Evolutionary conservation across 257 asterid species (phyloP), one percentile per base, ranked within the genome.

Genomic region (Solanum bukasovii): DNA sequence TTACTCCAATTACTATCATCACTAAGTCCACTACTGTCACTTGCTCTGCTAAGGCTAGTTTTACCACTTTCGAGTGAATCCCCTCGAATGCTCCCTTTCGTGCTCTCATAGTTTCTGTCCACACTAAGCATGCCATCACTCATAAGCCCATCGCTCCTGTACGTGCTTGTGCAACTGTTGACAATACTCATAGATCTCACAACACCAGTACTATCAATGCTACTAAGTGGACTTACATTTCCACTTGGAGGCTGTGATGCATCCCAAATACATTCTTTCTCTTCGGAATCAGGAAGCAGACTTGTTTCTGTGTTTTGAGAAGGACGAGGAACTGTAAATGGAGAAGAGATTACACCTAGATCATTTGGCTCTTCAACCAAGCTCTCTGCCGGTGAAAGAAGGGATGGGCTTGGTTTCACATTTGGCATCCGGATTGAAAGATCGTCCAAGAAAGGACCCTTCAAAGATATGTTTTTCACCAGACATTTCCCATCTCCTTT

Each of bases 1-100:
- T 90, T 91, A 85, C 94, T 93, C 94, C 94, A 93, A 88, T 87
- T 90, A 87, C 94, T 93, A 38, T 91, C 94, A 89, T 93, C 93
- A 34, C 94, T 93, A 52, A 93, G 91, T 37, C 93, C 92, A 70
- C 93, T 93, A 89, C 93, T 93, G 86, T 91, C 91, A 87, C 94
- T 93, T 71, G 92, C 90, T 46, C 92, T 88, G 88, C 94, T 89
- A 74, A 87, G 90, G 89, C 94, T 92, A 65, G 93, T 89, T 88
- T 91, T 90, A 34, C 88, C 93, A 89, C 94, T 93, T 90, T 91
- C 94, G 6, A 91, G 90, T 37, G 93, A 93, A 87, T 90, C 94
- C 78, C 90, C 93, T 68, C 71, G 90, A 73, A 87, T 79, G 89
- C 93, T 91, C 81, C 88, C 90, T 87, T 92, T 92, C 1, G 86